These are phyloP conservation scores for Lachnellula arida DNA, from an alignment of 2,329 filamentous ascomycete species.

Conservation along the genomic window DNA sequence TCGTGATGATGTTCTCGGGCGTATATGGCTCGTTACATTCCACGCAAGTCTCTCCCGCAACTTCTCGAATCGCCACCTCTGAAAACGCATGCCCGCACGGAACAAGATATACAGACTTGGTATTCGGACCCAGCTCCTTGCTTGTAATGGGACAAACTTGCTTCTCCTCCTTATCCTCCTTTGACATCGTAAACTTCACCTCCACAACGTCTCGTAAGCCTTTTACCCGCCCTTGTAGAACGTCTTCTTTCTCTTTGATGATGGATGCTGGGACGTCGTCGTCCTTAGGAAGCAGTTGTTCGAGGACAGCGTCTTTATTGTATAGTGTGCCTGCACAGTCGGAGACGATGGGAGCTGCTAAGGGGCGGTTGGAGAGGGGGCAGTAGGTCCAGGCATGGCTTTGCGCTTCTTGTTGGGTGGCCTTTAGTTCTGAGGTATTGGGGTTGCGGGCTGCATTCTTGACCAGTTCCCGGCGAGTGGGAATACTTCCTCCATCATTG, in stretches of 20 bases:
- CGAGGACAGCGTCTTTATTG: slow-evolving; percentile 88
- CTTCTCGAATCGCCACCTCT: slow-evolving; percentile 77
- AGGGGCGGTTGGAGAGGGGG: slow-evolving; percentile 73
- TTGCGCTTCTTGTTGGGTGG: slow-evolving; percentile 78
- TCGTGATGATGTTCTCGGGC: slow-evolving; percentile 72
- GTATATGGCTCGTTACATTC: slow-evolving; percentile 75
- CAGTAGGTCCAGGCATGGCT: slow-evolving; percentile 84
- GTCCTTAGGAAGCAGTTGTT: slow-evolving; percentile 55
- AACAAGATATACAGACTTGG: slow-evolving; percentile 82
- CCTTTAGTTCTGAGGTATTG: slow-evolving; percentile 82
- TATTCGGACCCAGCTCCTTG: slow-evolving; percentile 74
- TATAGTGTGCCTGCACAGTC: slow-evolving; percentile 82
- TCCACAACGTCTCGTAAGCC: slow-evolving; percentile 83
- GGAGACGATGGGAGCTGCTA: slow-evolving; percentile 67
- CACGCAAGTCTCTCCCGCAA: slow-evolving; percentile 59
- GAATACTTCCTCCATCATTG: slow-evolving; percentile 96
- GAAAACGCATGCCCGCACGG: slow-evolving; percentile 95
- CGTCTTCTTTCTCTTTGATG: slow-evolving; percentile 52
- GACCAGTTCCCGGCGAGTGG: slow-evolving; percentile 91
- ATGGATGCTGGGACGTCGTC: slow-evolving; percentile 40
- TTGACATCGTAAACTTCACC: slow-evolving; percentile 62
- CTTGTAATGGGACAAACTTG: slow-evolving; percentile 85
- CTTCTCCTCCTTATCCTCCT: slow-evolving; percentile 45
- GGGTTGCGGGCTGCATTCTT: slow-evolving; percentile 83
- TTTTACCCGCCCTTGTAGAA: slow-evolving; percentile 61